Evolutionary conservation across 768 basidiomycete species (phyloP).

Genomic region (Russula earlei): DNA sequence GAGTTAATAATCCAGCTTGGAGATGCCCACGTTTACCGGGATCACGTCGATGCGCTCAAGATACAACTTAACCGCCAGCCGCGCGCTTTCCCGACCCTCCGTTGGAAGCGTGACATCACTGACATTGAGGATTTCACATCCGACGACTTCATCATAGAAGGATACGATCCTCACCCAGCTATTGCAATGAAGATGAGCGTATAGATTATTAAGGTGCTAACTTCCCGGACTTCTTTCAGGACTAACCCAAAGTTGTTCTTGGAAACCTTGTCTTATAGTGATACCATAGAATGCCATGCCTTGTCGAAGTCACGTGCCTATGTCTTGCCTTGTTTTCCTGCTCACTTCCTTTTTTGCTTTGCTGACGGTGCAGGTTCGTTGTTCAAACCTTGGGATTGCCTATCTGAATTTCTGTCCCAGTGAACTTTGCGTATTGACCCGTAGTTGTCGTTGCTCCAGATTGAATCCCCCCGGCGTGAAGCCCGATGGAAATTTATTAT

Average conservation of each 20-base stretch:
- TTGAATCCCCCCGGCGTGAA: not conserved
- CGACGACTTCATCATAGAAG: conserved; percentile 79
- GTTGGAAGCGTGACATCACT: conserved; percentile 55
- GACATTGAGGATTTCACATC: conserved; percentile 75
- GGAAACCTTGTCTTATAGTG: not conserved
- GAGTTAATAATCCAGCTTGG: conserved; percentile 95
- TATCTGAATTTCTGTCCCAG: not conserved
- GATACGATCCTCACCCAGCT: conserved; percentile 73
- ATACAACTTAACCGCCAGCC: conserved; percentile 74
- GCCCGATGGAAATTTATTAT: not conserved
- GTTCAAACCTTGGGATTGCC: too few relatives aligned
- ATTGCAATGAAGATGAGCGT: conserved; percentile 98
- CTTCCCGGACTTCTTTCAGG: not conserved
- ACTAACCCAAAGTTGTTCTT: not conserved
- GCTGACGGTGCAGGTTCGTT: too few relatives aligned
- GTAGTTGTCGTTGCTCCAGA: not conserved
- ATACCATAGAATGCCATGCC: not conserved
- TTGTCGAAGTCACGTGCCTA: not conserved
- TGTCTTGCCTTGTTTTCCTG: not conserved
- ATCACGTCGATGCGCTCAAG: conserved; percentile 83
- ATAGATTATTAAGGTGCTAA: conserved; percentile 25
- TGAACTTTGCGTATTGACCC: not conserved
- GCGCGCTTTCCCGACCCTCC: conserved; percentile 70
- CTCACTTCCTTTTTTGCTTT: not conserved
- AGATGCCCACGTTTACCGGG: conserved; percentile 92